These are phyloP conservation scores for Metroxylon sagu DNA, from an alignment of 176 grass and related monocot genomes.

Conservation along the genomic window DNA sequence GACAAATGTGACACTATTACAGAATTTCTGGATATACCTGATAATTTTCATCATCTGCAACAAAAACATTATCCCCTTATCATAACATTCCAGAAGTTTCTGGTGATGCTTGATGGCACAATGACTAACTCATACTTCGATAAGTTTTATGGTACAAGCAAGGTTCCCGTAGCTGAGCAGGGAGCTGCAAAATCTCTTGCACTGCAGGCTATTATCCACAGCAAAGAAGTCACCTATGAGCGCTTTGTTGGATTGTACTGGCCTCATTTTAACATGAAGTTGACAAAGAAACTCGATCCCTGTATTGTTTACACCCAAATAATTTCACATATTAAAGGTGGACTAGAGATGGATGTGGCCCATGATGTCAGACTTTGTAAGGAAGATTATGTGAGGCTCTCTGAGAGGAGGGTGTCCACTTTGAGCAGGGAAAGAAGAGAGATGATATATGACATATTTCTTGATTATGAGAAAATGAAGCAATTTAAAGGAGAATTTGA, in stretches of 20 bases:
- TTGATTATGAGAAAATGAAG: slow-evolving; percentile 71
- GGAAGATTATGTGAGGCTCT: slow-evolving; percentile 54
- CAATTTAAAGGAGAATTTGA: slow-evolving; percentile 47
- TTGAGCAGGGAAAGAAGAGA: slow-evolving; percentile 42
- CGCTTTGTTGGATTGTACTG: slow-evolving; percentile 69
- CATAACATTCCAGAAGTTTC: slow-evolving; percentile 66
- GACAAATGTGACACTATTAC: slow-evolving; percentile 40
- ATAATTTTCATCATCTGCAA: slow-evolving; percentile 37
- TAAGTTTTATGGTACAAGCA: slow-evolving; percentile 34
- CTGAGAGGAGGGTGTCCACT: slow-evolving; percentile 54
- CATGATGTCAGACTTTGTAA: slow-evolving; percentile 20
- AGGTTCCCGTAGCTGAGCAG: slow-evolving; percentile 17
- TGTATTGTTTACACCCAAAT: slow-evolving; percentile 87
- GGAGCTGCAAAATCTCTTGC: slow-evolving; percentile 45
- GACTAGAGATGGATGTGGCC: slow-evolving; percentile 10
- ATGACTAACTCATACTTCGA: slow-evolving; percentile 55
- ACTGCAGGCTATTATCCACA: slow-evolving; percentile 43
- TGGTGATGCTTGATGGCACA: slow-evolving; percentile 94
- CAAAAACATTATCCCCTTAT: slow-evolving; percentile 46
- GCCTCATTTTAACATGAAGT: slow-evolving; percentile 53
- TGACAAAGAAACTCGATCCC: slow-evolving; percentile 61
- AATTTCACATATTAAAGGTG: slow-evolving; percentile 81
- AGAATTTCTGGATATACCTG: slow-evolving; percentile 60
- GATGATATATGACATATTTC: slow-evolving; percentile 62
- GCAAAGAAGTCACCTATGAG: slow-evolving; percentile 70